Percentiles rank a stretch among this genome's conserved stretches.
Conservation (phyloP, 2,329 filamentous ascomycete species). For the Nemania abortiva region DNA sequence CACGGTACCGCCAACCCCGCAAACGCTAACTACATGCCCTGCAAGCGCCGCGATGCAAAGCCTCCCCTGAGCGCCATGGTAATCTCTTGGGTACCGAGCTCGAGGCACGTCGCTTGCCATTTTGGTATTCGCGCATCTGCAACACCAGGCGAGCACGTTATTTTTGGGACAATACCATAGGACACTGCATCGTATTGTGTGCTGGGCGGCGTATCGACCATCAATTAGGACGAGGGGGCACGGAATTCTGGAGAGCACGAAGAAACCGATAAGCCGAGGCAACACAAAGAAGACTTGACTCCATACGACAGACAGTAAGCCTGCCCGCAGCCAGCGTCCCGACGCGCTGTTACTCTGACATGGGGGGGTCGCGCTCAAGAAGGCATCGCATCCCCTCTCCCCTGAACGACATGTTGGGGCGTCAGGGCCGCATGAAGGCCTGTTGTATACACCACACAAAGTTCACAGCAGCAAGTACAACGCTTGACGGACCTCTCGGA, state of each 20-base stretch:
- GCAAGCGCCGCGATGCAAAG: slow-evolving; percentile 34
- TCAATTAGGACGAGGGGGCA: neutral
- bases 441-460: neutral
- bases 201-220: slow-evolving; percentile 1
- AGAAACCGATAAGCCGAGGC: slow-evolving; percentile 7
- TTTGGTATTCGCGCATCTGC: slow-evolving; percentile 26
- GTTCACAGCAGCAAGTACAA: slow-evolving; percentile 3
- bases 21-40: slow-evolving; percentile 25
- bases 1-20: slow-evolving; percentile 25
- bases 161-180: slow-evolving; percentile 13
- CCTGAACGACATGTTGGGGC: slow-evolving; percentile 4
- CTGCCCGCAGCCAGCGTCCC: slow-evolving; percentile 22
- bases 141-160: slow-evolving; percentile 16
- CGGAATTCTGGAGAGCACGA: slow-evolving; percentile 7
- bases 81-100: slow-evolving; percentile 10
- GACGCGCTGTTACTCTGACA: slow-evolving; percentile 33
- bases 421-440: slow-evolving; percentile 20
- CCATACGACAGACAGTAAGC: slow-evolving; percentile 34
- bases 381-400: neutral
- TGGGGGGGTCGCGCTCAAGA: slow-evolving; percentile 3
- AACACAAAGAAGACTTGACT: neutral
- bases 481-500: slow-evolving; percentile 19
- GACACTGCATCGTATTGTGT: neutral
- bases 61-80: slow-evolving; percentile 8
- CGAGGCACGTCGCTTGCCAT: slow-evolving; percentile 20